phyloP scores from a whole-genome alignment of 106 monocot genomes.

The Dioscorea alata region DNA sequence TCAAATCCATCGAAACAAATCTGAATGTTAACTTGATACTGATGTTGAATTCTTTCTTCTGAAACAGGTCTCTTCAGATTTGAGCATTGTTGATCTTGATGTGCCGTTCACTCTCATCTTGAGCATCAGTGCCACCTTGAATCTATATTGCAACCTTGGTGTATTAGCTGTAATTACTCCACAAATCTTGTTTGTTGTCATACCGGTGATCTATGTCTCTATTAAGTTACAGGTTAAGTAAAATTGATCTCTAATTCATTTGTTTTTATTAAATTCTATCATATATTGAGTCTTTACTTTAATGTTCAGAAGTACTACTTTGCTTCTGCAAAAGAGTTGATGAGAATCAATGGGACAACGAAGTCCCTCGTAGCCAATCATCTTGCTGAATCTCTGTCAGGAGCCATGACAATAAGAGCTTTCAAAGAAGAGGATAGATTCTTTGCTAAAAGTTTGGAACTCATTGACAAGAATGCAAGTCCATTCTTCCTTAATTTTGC shows the following conservation, averaged over 20 bases:
- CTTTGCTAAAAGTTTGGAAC: conserved; percentile 42
- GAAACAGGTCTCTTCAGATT: conserved; percentile 80
- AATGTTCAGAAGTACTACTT: conserved; percentile 66
- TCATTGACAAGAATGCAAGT: conserved; percentile 68
- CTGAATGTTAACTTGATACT: background rate
- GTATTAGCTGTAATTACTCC: conserved; percentile 74
- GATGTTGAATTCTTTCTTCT: background rate
- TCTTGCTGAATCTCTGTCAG: conserved; percentile 81
- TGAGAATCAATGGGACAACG: conserved; percentile 94
- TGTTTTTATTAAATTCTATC: background rate
- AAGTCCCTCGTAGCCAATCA: conserved; percentile 88
- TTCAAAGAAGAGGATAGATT: conserved; percentile 71
- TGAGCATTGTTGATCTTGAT: conserved; percentile 92
- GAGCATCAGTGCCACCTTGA: conserved; percentile 55
- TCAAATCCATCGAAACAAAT: background rate
- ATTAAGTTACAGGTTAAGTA: conserved; percentile 64
- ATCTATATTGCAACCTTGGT: conserved; percentile 69
- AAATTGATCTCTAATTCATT: background rate
- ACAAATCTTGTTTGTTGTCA: conserved; percentile 70
- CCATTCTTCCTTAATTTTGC: conserved; percentile 77
- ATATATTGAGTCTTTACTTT: background rate
- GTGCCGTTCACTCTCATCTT: conserved; percentile 75
- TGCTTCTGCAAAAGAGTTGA: conserved; percentile 85
- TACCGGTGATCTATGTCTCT: conserved; percentile 57
- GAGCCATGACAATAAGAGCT: conserved; percentile 74